A percentile compares a stretch with the other conserved stretches of the same genome.
Conservation (phyloP, 805 yeast species). For the Yarrowia porcina region DNA sequence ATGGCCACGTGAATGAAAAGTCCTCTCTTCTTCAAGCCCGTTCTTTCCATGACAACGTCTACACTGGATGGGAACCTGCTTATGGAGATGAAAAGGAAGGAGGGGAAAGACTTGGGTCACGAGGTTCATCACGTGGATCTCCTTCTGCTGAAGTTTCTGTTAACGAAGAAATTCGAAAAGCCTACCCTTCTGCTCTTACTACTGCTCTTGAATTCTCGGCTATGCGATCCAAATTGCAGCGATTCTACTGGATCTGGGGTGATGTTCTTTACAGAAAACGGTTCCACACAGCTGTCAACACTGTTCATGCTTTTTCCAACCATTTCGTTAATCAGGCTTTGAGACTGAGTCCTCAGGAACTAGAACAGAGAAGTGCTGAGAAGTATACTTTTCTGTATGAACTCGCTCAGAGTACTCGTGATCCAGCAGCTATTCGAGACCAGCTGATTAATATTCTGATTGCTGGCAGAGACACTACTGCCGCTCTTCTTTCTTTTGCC, state of each 20-base stretch:
- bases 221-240: slow-evolving; percentile 29
- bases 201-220: slow-evolving; percentile 28
- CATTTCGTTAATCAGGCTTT: slow-evolving; percentile 44
- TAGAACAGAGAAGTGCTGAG: slow-evolving; percentile 33
- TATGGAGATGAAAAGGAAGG: too few species aligned
- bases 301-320: slow-evolving; percentile 41
- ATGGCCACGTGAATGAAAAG: not conserved
- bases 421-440: slow-evolving; percentile 47
- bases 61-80: not conserved
- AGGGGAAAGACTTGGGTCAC: not conserved
- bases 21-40: not conserved
- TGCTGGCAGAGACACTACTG: slow-evolving; percentile 58
- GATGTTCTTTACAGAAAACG: slow-evolving; percentile 29
- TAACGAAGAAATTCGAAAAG: slow-evolving; percentile 28
- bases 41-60: not conserved
- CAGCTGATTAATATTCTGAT: slow-evolving; percentile 50
- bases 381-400: slow-evolving; percentile 49
- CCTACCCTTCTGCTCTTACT: slow-evolving; percentile 29
- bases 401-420: slow-evolving; percentile 48
- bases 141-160: not conserved
- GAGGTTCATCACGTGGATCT: not conserved
- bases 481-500: slow-evolving; percentile 47
- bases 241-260: slow-evolving; percentile 28
- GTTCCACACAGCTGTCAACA: slow-evolving; percentile 38
- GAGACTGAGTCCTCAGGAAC: slow-evolving; percentile 16